Evolutionary conservation across 805 yeast genomes (phyloP).

Genomic region (Suhomyces sp.): DNA sequence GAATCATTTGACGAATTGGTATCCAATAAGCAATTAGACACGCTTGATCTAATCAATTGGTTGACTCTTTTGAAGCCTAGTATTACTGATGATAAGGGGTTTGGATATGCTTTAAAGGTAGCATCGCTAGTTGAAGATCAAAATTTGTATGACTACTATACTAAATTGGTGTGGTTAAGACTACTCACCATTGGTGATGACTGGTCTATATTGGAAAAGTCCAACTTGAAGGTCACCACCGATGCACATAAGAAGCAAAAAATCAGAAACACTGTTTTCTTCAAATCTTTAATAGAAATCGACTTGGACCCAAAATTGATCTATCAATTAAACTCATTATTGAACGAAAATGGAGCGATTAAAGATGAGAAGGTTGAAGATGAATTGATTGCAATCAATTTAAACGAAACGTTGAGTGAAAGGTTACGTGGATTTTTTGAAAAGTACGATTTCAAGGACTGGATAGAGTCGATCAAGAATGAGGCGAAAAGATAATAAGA

Average conservation of each 20-base stretch:
- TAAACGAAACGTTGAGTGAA: slow-evolving; percentile 5
- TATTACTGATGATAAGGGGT: slow-evolving; percentile 18
- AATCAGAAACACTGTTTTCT: slow-evolving; percentile 44
- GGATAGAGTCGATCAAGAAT: slow-evolving; percentile 23
- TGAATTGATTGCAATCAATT: background rate
- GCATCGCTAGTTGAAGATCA: slow-evolving; percentile 41
- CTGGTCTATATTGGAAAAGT: slow-evolving; percentile 43
- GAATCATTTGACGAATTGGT: slow-evolving; percentile 30
- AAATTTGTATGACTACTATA: slow-evolving; percentile 17
- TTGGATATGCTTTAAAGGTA: slow-evolving; percentile 49
- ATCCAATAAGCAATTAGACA: slow-evolving; percentile 37
- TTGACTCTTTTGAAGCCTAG: slow-evolving; percentile 46
- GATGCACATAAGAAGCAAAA: slow-evolving; percentile 42
- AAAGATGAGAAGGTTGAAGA: slow-evolving; percentile 8
- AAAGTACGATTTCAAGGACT: slow-evolving; percentile 10
- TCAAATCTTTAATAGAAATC: slow-evolving; percentile 35
- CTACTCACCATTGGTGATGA: slow-evolving; percentile 50
- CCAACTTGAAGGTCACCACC: slow-evolving; percentile 30
- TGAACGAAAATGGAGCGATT: slow-evolving; percentile 5
- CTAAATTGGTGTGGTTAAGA: slow-evolving; percentile 54
- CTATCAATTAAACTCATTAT: slow-evolving; percentile 14
- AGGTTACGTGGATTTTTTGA: slow-evolving; percentile 4
- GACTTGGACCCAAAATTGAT: slow-evolving; percentile 8
- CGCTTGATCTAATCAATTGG: slow-evolving; percentile 50
- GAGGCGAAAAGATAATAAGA: slow-evolving; percentile 14